Base-by-base conservation (phyloP, 495 filamentous ascomycete species). In the Trichoderma virens region DNA sequence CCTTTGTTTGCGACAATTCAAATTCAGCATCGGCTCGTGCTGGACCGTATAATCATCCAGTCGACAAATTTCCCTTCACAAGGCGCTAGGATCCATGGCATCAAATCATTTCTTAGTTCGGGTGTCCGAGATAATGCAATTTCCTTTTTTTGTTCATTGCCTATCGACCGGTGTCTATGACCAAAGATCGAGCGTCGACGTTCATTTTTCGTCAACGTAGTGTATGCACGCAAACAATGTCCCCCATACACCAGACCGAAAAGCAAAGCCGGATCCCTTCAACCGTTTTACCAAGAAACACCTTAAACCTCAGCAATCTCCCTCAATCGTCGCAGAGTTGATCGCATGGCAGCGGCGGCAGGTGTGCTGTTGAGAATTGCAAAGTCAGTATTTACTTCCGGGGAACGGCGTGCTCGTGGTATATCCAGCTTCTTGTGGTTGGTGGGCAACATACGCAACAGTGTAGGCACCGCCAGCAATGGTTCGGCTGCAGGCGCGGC, bases 391-490 rank as follows among this genome's bases (percentile, higher is more conserved):
- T 64, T 34, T 1, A 38, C 16, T 59, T 59, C 38, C 59, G 30
- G 23, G 25, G 8, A 23, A 20, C 11, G 31, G 6, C 5, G n/a
- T n/a, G n/a, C n/a, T n/a, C n/a, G n/a, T n/a, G n/a, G n/a, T n/a
- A n/a, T n/a, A n/a, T n/a, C n/a, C n/a, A n/a, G n/a, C n/a, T n/a
- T n/a, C n/a, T 7, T 20, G 23, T 31, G 59, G 28, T 47, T 1
- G 11, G 25, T 66, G 39, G 54, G 47, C 64, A n/a, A 93, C 92
- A 83, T 88, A 97, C 92, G 95, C 89, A 73, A 98, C 90, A 67
- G 89, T 90, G 86, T 93, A 98, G 69, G 94, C 94, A 76, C 94
- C 95, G 75, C 94, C 94, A 77, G 94, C 94, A 70, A 97, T 87
- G 67, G 86, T 89, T 90, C 96, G 96, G 79, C 90, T 86, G 86